These are phyloP conservation scores for Clohesyomyces aquaticus DNA, from an alignment of 495 filamentous ascomycete species.

Conservation along the genomic window DNA sequence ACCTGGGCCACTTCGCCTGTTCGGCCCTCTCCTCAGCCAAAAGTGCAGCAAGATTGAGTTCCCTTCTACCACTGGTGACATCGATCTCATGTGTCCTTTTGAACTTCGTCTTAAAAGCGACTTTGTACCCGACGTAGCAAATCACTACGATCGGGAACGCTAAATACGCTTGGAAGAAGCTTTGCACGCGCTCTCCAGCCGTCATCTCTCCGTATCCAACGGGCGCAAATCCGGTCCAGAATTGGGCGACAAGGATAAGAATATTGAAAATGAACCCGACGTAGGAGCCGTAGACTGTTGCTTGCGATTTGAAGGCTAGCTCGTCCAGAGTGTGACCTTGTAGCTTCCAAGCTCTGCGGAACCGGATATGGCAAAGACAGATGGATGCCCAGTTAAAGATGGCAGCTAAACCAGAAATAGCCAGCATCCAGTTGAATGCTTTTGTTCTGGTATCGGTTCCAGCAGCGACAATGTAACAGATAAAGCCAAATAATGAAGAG, in stretches of 20 bases:
- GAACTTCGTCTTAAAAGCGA: conserved; percentile 36
- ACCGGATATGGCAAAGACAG: conserved; percentile 88
- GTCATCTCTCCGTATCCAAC: conserved; percentile 45
- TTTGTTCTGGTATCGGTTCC: conserved; percentile 64
- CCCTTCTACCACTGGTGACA: conserved; percentile 39
- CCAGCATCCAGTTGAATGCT: conserved; percentile 87
- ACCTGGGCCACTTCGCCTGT: conserved; percentile 38
- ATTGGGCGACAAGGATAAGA: conserved; percentile 57
- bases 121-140: conserved; percentile 36
- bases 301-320: conserved; percentile 80
- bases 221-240: conserved; percentile 44
- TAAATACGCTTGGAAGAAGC: conserved; percentile 39
- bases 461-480: conserved; percentile 70
- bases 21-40: conserved; percentile 40
- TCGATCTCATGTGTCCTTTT: conserved; percentile 38
- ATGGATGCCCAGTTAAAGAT: conserved; percentile 96
- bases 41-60: conserved; percentile 38
- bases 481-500: conserved; percentile 70
- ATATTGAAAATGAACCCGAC: conserved; percentile 78
- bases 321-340: conserved; percentile 74
- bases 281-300: conserved; percentile 81
- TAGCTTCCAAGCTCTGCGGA: conserved; percentile 75
- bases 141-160: conserved; percentile 39
- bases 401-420: conserved; percentile 83
- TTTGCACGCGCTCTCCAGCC: conserved; percentile 31